These are phyloP conservation scores for Verticillium tricorpus DNA, from an alignment of 2,329 filamentous ascomycete genomes.

Conservation along the genomic window DNA sequence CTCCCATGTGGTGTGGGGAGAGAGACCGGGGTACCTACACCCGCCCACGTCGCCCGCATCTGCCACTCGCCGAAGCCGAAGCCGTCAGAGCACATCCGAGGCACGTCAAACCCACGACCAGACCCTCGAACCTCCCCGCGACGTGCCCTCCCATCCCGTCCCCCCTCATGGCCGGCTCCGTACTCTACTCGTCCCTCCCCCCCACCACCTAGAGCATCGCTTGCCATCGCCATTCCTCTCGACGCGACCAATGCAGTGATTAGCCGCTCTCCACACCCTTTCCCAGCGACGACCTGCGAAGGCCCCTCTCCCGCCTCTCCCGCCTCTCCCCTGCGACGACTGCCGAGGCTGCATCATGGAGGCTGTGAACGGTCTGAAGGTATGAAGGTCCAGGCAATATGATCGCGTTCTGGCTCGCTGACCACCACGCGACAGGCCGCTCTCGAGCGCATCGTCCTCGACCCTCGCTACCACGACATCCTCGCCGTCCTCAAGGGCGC, in stretches of 20 bases:
- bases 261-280: not conserved
- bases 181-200: not conserved
- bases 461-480: slow-evolving; percentile 80
- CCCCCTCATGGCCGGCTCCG: not conserved
- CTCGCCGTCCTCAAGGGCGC: slow-evolving; percentile 86
- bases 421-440: slow-evolving; percentile 46
- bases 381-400: not conserved
- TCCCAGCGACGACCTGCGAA: not conserved
- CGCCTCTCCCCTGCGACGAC: not conserved
- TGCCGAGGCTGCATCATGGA: not conserved
- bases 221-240: not conserved
- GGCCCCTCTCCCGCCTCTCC: not conserved
- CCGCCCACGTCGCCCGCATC: not conserved
- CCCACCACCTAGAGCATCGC: not conserved
- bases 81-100: not conserved
- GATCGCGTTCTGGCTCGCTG: too few species aligned
- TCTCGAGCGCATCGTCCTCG: slow-evolving; percentile 71
- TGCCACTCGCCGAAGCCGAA: not conserved
- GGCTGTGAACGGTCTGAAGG: not conserved
- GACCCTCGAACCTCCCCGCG: not conserved
- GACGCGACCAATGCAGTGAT: not conserved
- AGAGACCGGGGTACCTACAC: not conserved
- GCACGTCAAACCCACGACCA: not conserved
- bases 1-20: not conserved
- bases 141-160: not conserved